Conservation (phyloP, 495 filamentous ascomycete species). For the Talaromyces ruber region DNA sequence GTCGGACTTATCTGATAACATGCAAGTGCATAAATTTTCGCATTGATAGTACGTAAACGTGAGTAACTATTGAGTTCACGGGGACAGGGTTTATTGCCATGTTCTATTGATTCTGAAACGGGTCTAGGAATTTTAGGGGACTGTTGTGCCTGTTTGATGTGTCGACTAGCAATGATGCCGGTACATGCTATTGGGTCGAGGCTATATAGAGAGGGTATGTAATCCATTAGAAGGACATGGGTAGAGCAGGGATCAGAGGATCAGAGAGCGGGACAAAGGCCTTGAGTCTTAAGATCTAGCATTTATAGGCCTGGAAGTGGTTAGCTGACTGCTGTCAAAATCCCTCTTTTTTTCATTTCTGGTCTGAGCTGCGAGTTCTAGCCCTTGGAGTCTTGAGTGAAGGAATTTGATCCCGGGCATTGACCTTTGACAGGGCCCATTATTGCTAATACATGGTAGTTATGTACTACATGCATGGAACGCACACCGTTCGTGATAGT, state of each 20-base stretch:
- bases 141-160: not conserved
- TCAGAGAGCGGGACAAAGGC: not conserved
- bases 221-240: not conserved
- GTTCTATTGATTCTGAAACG: slow-evolving; percentile 1
- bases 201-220: not conserved
- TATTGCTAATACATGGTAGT: not conserved
- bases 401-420: not conserved
- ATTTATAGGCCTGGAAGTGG: not conserved
- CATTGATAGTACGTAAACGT: too few species aligned
- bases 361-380: not conserved
- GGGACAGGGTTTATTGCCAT: not conserved
- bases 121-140: not conserved
- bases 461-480: not conserved
- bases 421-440: not conserved
- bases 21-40: not conserved
- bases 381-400: not conserved
- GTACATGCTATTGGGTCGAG: not conserved
- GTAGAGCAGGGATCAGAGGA: not conserved
- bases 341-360: not conserved
- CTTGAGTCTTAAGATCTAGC: not conserved
- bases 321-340: not conserved
- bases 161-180: not conserved
- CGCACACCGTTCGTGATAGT: not conserved
- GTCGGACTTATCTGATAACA: not conserved
- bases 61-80: too few species aligned